Evolutionary conservation across 2,329 filamentous ascomycete species (phyloP).

Genomic region (Venturia aucupariae): DNA sequence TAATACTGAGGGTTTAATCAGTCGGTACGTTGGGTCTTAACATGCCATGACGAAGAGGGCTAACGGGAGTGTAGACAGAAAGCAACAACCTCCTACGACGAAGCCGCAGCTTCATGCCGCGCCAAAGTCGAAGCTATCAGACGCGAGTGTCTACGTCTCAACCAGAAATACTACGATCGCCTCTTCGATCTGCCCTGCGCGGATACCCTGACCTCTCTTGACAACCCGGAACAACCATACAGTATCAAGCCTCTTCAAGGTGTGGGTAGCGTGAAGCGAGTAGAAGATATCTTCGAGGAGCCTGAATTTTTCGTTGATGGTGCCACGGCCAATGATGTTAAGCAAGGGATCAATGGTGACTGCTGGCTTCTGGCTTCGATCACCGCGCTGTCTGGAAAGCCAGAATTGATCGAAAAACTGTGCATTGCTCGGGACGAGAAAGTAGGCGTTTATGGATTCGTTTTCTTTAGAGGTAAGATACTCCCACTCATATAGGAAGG

Average conservation of each 20-base stretch:
- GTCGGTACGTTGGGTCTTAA: background rate
- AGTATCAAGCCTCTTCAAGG: slow-evolving; percentile 12
- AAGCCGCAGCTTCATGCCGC: slow-evolving; percentile 14
- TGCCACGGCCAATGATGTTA: slow-evolving; percentile 66
- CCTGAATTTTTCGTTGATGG: slow-evolving; percentile 31
- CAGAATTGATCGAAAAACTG: slow-evolving; percentile 59
- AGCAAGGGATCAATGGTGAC: slow-evolving; percentile 69
- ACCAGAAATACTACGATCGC: slow-evolving; percentile 15
- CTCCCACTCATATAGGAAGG: background rate
- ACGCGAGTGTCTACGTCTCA: slow-evolving; percentile 14
- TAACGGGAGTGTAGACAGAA: slow-evolving; percentile 12
- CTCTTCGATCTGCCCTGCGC: slow-evolving; percentile 8
- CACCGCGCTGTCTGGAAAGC: slow-evolving; percentile 66
- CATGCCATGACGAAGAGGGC: background rate
- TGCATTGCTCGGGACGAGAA: slow-evolving; percentile 65
- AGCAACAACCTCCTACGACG: slow-evolving; percentile 14
- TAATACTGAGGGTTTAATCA: slow-evolving; percentile 14
- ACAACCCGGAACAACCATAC: slow-evolving; percentile 2
- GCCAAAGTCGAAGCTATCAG: slow-evolving; percentile 16
- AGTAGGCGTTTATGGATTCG: slow-evolving; percentile 76
- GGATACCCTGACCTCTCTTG: slow-evolving; percentile 13
- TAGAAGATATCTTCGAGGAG: slow-evolving; percentile 16
- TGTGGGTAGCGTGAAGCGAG: slow-evolving; percentile 15
- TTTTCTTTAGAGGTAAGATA: slow-evolving; percentile 58
- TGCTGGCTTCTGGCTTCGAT: slow-evolving; percentile 82